Conservation (phyloP, 345 rosid genomes). For the Nephelium lappaceum region DNA sequence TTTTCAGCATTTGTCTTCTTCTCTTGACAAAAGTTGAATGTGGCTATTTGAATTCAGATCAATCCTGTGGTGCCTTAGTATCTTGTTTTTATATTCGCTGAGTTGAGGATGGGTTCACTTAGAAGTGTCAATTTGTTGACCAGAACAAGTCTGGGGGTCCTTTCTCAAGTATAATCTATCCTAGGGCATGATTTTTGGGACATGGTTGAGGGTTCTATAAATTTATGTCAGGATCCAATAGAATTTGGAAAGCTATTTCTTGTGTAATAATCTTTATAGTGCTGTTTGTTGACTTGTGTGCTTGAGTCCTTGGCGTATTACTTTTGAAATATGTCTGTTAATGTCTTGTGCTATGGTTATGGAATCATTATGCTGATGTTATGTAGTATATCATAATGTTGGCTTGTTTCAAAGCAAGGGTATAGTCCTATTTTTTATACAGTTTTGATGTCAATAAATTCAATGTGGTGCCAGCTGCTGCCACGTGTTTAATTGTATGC, state of each 20-base stretch:
- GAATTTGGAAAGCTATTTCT: neutral
- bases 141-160: neutral
- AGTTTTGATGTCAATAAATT: neutral
- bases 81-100: neutral
- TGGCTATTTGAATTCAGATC: neutral
- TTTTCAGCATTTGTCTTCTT: neutral
- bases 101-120: neutral
- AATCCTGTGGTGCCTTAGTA: neutral
- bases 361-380: neutral
- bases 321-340: neutral
- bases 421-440: neutral
- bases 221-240: neutral
- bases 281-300: neutral
- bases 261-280: neutral
- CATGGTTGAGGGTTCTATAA: slow-evolving; percentile 4
- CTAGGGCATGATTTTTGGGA: neutral
- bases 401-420: slow-evolving; percentile 2
- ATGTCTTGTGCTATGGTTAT: slow-evolving; percentile 5
- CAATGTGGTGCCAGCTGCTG: neutral
- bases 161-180: neutral
- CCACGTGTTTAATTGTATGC: neutral
- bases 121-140: neutral
- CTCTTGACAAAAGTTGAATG: neutral
- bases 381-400: neutral
- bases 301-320: neutral